A percentile compares a stretch with the other conserved stretches of the same genome.
phyloP scores from a whole-genome alignment of 768 basidiomycete genomes.

The Trametes cinnabarina region DNA sequence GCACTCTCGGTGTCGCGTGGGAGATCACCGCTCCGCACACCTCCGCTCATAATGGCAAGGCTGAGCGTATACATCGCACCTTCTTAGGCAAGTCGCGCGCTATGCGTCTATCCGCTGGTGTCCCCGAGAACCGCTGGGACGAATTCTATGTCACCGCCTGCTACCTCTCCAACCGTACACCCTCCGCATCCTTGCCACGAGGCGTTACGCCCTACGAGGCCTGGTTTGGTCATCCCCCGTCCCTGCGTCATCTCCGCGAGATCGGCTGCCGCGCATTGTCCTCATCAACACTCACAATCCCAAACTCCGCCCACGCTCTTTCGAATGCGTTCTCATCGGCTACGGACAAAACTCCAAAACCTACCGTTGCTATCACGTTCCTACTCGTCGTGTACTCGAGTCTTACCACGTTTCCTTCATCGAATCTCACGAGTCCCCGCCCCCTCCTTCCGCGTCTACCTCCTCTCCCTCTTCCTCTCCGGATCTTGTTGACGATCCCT shows the following conservation, averaged over 20 bases:
- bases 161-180: constrained; percentile 10
- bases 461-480: too few relatives aligned
- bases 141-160: constrained; percentile 11
- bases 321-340: constrained; percentile 27
- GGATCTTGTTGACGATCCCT: background rate
- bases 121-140: constrained; percentile 10
- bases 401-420: constrained; percentile 25
- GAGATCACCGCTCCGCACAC: constrained; percentile 34
- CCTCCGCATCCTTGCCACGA: background rate
- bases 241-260: constrained; percentile 25
- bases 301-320: constrained; percentile 20
- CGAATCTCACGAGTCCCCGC: constrained; percentile 17
- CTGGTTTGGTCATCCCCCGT: constrained; percentile 19
- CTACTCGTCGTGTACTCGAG: background rate
- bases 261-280: constrained; percentile 27
- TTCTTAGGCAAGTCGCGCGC: constrained; percentile 23
- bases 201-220: constrained; percentile 7
- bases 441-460: too few relatives aligned
- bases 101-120: constrained; percentile 1
- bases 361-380: constrained; percentile 25
- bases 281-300: constrained; percentile 21
- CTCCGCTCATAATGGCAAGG: constrained; percentile 37
- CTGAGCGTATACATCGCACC: constrained; percentile 37
- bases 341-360: constrained; percentile 25
- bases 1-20: background rate